phyloP scores from a whole-genome alignment of 2,329 filamentous ascomycete genomes.

The Tolypocladium tundrense region DNA sequence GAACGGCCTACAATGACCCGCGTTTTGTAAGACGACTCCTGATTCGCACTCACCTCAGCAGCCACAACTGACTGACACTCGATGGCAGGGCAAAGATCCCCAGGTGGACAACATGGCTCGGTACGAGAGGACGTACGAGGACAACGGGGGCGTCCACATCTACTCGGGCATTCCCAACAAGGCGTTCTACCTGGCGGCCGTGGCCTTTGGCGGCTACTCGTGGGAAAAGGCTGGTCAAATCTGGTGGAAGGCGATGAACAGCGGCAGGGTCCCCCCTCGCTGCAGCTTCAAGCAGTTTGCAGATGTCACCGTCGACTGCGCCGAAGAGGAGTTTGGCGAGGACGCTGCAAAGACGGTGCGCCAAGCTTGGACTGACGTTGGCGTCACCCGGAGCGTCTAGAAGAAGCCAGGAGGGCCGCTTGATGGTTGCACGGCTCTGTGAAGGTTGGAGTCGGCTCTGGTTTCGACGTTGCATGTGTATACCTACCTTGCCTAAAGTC shows the following conservation, averaged over 20 bases:
- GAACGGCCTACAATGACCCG: constrained; percentile 41
- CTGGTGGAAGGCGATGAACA: constrained; percentile 40
- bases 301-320: constrained; percentile 34
- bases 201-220: constrained; percentile 38
- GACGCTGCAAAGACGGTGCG: constrained; percentile 32
- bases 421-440: not conserved
- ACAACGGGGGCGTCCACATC: constrained; percentile 44
- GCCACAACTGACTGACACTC: not conserved
- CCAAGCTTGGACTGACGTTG: constrained; percentile 37
- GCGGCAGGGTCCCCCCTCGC: constrained; percentile 26
- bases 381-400: constrained; percentile 21
- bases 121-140: constrained; percentile 28
- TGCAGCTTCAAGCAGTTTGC: constrained; percentile 39
- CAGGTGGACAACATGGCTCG: constrained; percentile 38
- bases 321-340: constrained; percentile 30
- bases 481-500: not conserved
- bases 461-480: not conserved
- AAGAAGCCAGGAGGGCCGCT: constrained; percentile 1
- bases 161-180: constrained; percentile 49
- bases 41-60: not conserved
- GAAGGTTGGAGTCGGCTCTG: not conserved
- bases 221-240: constrained; percentile 44
- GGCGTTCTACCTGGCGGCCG: constrained; percentile 40
- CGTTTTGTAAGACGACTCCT: constrained; percentile 28
- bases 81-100: constrained; percentile 36